Base-by-base conservation (phyloP, 441 rosid genomes). In the Eugenia klotzschiana region DNA sequence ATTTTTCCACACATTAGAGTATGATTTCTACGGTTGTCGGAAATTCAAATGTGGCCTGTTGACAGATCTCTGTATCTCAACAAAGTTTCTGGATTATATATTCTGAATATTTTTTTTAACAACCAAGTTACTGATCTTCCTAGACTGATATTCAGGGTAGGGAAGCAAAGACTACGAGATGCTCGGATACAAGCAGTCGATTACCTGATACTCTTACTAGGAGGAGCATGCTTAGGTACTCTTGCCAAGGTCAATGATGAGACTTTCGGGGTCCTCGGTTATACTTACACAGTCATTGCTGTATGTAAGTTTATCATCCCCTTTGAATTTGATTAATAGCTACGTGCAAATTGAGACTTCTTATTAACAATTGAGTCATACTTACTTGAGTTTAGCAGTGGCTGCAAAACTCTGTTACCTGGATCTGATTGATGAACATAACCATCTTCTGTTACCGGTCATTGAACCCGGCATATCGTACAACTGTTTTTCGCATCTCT, bases 151-250 rank as follows among this genome's bases (percentile, higher is more conserved):
- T 57, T 87, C 94, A 97, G 99, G 93, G 88, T 92, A 58, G 90
- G 92, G 81, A 95, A 97, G 93, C 99, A 97, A 88, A 84, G 98
- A 84, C 91, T 97, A 72, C 91, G 99, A 84, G 99, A 97, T 86
- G 93, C 98, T 49, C 91, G 92, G 84, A 87, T 94, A 81, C 91
- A 93, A 85, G 98, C 93, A 57, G 95, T 97, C 80, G 99, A 97
- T 88, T 97, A 87, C 89, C 91, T 94, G 43, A 97, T 97, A 79
- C 88, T 97, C 82, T 89, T 94, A 84, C 94, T 95, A 46, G 98
- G 98, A 54, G 99, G 99, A 83, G 92, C 95, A 87, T 97, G 98
- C 93, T 92, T 95, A 89, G 99, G 98, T 85, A 95, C 98, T 6
- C 92, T 97, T 73, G 98, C 98, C 80, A 94, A 95, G 94, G 97